phyloP scores from a whole-genome alignment of 257 asterid genomes.

The Henckelia pumila region DNA sequence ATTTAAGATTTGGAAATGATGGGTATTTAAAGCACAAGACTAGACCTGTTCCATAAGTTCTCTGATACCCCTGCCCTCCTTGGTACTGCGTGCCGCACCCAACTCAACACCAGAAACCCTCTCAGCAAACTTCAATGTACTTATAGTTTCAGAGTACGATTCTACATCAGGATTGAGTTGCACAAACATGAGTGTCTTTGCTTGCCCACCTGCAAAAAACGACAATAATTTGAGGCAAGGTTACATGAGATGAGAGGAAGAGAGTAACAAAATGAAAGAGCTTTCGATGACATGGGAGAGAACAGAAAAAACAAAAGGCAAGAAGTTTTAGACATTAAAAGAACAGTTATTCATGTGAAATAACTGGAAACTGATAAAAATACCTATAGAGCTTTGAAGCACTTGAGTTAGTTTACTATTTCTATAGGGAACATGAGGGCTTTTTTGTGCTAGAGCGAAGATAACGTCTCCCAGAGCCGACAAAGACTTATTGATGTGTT shows the following conservation, averaged over 20 bases:
- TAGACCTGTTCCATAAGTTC: constrained; percentile 96
- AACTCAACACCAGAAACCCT: constrained; percentile 96
- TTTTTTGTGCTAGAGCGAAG: constrained; percentile 89
- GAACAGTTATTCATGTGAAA: constrained; percentile 7
- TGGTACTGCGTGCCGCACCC: constrained; percentile 89
- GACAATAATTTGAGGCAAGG: not conserved
- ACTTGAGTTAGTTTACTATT: constrained; percentile 96
- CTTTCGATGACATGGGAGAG: constrained; percentile 7
- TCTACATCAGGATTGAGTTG: constrained; percentile 94
- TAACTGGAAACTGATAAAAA: constrained; percentile 20
- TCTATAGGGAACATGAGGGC: constrained; percentile 87
- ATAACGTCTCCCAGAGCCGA: constrained; percentile 98
- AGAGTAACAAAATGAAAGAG: constrained; percentile 5
- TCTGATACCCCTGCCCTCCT: constrained; percentile 82
- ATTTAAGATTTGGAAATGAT: not conserved
- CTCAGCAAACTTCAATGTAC: constrained; percentile 95
- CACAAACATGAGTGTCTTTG: constrained; percentile 95
- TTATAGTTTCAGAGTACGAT: constrained; percentile 81
- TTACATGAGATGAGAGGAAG: constrained; percentile 15
- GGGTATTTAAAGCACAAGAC: constrained; percentile 1
- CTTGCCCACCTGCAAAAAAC: constrained; percentile 77
- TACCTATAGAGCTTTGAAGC: constrained; percentile 97
- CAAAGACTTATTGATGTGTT: constrained; percentile 86
- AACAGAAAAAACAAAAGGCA: not conserved
- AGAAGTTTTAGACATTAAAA: constrained; percentile 10